Base-by-base conservation (phyloP, 2,329 filamentous ascomycete species). In the Hortaea sp. region DNA sequence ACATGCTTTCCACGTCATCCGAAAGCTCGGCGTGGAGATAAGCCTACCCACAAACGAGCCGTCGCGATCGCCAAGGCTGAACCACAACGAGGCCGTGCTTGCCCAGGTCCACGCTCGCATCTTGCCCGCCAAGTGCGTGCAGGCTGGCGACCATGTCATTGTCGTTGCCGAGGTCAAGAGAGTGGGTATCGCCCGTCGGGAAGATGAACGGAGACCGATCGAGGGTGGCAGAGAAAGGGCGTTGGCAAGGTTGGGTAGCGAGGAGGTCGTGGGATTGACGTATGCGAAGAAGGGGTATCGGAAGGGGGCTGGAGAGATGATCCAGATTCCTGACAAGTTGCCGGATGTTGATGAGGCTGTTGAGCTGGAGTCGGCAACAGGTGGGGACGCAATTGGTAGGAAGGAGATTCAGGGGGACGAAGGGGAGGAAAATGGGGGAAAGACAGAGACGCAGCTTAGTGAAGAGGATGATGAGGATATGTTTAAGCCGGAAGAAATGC, bases 121-220 rank as follows among this genome's bases (percentile, higher is more conserved):
- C 13, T 53, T 66, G 29, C 49, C 56, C 5, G 62, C 68, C 2
- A 64, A 64, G 44, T 58, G 61, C 31, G 49, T 73, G 4, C 46
- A 56, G 7, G 63, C 74, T 34, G 69, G 62, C 3, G 72, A 76
- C 51, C 72, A 75, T 51, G 57, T 69, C 30, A 64, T 76, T 20
- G 61, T 70, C 1, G 63, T 74, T 43, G 72, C 69, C n/a, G 60
- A 64, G 41, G 64, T 74, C 6, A 30, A 5, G 7, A 11, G 29
- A 6, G 38, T 51, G 5, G 30, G 9, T 10, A 11, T 50, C n/a
- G 31, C 29, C 10, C 41, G 39, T 20, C 40, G 6, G 12, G 11
- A 5, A 30, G 29, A 7, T 6, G 20, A 20, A 20, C 20, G 20
- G 20, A 2, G 20, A 20, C 20, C 20, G 20, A 20, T 20, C n/a